Base-by-base conservation (phyloP, 805 yeast genomes). In the Yarrowia phangngaensis region DNA sequence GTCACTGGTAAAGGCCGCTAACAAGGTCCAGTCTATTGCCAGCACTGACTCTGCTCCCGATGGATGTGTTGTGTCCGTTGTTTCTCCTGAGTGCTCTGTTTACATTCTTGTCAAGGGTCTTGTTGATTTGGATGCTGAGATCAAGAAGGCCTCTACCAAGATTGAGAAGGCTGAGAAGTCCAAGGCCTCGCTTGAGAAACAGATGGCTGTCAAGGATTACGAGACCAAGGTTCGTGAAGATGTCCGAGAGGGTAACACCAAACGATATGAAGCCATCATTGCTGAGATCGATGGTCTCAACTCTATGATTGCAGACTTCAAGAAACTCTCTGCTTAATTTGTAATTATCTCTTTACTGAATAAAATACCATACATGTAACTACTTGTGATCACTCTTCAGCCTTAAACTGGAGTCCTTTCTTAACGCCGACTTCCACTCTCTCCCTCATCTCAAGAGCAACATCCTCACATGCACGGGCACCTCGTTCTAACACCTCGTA, bases 31-130 rank as follows among this genome's bases (percentile, higher is more conserved):
- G 40, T 84, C 87, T 61, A 26, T 51, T 12, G 83, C 85, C 24
- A 69, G 71, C 32, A 67, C 67, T 12, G 65, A 68, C 17, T 70
- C 66, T 12, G 77, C 88, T 54, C 97, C 97, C 58, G 78, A 79
- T 53, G 98, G 98, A 35, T 85, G 95, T 66, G 96, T 90, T 32
- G 75, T 88, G 56, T 80, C 79, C 58, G 77, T 94, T 51, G 86
- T 90, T 52, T 77, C 79, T 52, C 82, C 95, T 40, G 83, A 78
- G 50, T 80, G 86, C 64, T 82, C 79, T 53, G 97, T 89, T 15
- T 95, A 87, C 60, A 78, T 90, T 22, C 74, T 92, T 64, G 96
- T 90, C 51, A 89, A 87, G 74, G 98, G 97, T 49, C 89, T 84
- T 64, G 80, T 92, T 57, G 97, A 90, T 66, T 76, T 89, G 58